A percentile compares a stretch with the other conserved stretches of the same genome.
phyloP scores from a whole-genome alignment of 345 rosid species.

The Citrus mangshanensis region DNA sequence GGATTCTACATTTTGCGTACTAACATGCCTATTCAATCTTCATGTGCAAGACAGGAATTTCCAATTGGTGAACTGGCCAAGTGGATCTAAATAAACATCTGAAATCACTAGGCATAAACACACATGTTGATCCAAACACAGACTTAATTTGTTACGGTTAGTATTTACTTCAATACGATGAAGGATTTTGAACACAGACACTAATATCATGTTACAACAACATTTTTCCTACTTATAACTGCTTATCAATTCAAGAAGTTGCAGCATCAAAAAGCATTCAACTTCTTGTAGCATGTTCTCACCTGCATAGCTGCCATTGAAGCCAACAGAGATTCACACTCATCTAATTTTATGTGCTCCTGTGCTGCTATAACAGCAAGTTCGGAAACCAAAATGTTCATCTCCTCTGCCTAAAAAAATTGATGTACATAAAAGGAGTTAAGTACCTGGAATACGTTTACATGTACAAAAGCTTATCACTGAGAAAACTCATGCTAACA shows the following conservation, averaged over 20 bases:
- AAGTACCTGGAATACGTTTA: constrained; percentile 7
- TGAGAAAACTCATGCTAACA: background rate
- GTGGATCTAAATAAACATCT: background rate
- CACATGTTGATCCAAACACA: background rate
- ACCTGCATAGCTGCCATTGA: constrained; percentile 75
- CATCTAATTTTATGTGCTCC: constrained; percentile 59
- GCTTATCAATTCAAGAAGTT: constrained; percentile 1
- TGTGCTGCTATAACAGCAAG: constrained; percentile 50
- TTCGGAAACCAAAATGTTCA: constrained; percentile 55
- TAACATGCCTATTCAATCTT: background rate
- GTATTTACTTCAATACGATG: background rate
- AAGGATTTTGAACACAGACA: background rate
- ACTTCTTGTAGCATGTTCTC: constrained; percentile 4
- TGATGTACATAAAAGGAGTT: background rate
- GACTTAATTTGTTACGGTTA: background rate
- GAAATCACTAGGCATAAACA: background rate
- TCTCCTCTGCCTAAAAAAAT: constrained; percentile 48
- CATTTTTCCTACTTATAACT: background rate
- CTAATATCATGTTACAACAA: background rate
- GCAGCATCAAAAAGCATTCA: background rate
- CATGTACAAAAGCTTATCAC: constrained; percentile 9
- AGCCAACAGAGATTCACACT: constrained; percentile 67
- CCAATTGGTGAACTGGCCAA: background rate
- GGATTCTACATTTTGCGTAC: no score
- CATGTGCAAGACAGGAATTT: background rate